Base-by-base conservation (phyloP, 2,329 filamentous ascomycete species). In the Ascochyta viciae-villosae region DNA sequence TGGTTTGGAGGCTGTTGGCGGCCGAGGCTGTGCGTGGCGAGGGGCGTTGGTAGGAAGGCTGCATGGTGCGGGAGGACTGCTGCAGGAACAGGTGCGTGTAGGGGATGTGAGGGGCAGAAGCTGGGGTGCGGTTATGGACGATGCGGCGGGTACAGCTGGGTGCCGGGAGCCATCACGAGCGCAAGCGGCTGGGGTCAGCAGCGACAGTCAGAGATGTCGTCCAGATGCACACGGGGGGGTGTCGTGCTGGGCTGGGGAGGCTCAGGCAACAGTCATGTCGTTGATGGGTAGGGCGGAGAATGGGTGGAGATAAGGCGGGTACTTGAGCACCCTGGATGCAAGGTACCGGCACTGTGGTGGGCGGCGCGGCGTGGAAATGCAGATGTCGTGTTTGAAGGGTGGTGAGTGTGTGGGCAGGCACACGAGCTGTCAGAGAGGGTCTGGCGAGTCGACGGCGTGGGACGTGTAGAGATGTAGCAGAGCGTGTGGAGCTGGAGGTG, bases 41-140 rank as follows among this genome's bases (percentile, higher is more conserved):
- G 60, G 87, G 85, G 68, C 93, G 88, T 67, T 90, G 88, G 78
- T 93, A 91, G 46, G 66, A 91, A 43, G 66, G 93, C 85, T 97
- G 92, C 93, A 97, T 97, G 67, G 73, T 81, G 68, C 51, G 63
- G 64, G 61, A 60, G 63, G 61, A 48, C 56, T 65, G 63, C 63
- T 61, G 60, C 60, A 62, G 60, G 64, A 62, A 62, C 62, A 55
- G 52, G 51, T 38, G 16, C 44, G 37, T 3, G 19, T 48, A 39
- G 33, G 54, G 58, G 54, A 44, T 45, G 38, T 48, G 46, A 43
- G 48, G 50, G 58, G 57, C 45, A 53, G 60, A 43, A 47, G 46
- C 55, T 47, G 47, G 46, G 46, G 50, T 54, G 64, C 60, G 65
- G 60, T 64, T 74, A 73, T 67, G 57, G 67, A 56, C 52, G 66